These are phyloP conservation scores for Boletus reticulatus DNA, from an alignment of 768 basidiomycete genomes.

Conservation along the genomic window DNA sequence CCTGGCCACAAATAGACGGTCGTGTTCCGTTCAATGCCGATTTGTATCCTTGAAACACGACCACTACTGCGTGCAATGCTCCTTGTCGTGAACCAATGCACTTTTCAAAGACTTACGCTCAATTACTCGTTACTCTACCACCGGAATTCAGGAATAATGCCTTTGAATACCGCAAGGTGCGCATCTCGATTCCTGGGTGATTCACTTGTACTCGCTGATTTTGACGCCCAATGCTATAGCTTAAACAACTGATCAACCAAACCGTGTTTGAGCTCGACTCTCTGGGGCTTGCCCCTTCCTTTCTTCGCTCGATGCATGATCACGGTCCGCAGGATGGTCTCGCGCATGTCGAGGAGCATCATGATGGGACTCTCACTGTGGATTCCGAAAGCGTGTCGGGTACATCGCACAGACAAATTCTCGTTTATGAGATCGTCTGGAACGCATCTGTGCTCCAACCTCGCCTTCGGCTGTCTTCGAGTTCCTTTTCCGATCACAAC, in stretches of 20 bases:
- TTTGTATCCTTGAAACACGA: background rate
- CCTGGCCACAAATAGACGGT: too few species aligned
- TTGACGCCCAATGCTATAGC: constrained; percentile 40
- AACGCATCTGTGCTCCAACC: constrained; percentile 52
- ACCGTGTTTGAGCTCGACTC: constrained; percentile 75
- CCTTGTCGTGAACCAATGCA: constrained; percentile 47
- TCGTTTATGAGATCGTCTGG: constrained; percentile 57
- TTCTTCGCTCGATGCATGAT: constrained; percentile 45
- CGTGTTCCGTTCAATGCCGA: background rate
- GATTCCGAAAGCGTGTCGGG: background rate
- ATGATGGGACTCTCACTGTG: background rate
- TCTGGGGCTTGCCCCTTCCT: constrained; percentile 56
- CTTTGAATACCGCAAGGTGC: constrained; percentile 80
- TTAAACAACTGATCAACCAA: constrained; percentile 88
- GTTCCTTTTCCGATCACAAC: constrained; percentile 5
- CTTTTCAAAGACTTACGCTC: constrained; percentile 67
- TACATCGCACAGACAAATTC: constrained; percentile 18
- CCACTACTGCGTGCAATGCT: background rate
- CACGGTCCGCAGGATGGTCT: constrained; percentile 6
- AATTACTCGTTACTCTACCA: constrained; percentile 64
- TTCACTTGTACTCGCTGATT: background rate
- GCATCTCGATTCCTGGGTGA: background rate
- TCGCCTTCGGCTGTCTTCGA: constrained; percentile 52
- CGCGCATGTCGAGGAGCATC: background rate
- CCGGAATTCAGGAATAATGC: constrained; percentile 74